A percentile compares a stretch with the other conserved stretches of the same genome.
phyloP scores from a whole-genome alignment of 1,139 yeast genomes.

The Geotrichum aggregatum region DNA sequence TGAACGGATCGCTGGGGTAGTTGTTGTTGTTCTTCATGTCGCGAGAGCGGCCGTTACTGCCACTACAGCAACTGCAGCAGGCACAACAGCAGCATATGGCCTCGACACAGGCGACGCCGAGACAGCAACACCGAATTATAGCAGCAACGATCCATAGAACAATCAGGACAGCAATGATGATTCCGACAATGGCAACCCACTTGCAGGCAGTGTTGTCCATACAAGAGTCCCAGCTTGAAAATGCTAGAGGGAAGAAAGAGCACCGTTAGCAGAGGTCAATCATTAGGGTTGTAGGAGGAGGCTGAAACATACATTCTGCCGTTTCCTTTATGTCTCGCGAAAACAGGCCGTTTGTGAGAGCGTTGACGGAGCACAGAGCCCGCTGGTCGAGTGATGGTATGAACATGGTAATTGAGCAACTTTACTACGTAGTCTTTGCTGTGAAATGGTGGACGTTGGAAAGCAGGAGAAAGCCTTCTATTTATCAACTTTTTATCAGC shows the following conservation, averaged over 20 bases:
- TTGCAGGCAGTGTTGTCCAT: conserved; percentile 75
- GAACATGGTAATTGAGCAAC: conserved; percentile 2
- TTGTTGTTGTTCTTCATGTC: neutral
- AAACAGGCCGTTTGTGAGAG: neutral
- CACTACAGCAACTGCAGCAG: conserved; percentile 18
- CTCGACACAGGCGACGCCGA: conserved; percentile 41
- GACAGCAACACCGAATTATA: conserved; percentile 42
- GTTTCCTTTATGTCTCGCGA: conserved; percentile 8
- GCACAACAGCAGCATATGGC: conserved; percentile 44
- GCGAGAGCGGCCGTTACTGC: conserved; percentile 2
- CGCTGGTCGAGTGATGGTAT: conserved; percentile 6
- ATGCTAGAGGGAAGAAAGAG: conserved; percentile 37
- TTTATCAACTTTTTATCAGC: neutral
- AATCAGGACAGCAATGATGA: conserved; percentile 49
- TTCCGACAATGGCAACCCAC: conserved; percentile 71
- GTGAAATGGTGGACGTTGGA: neutral
- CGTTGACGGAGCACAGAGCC: conserved; percentile 10
- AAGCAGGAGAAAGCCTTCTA: no score
- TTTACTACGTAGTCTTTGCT: no score
- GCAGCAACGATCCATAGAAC: conserved; percentile 43
- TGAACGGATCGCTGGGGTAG: conserved; percentile 10
- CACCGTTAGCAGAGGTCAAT: no score
- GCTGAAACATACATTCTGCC: conserved; percentile 9
- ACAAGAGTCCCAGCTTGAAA: conserved; percentile 70
- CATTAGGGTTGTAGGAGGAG: neutral